phyloP scores from a whole-genome alignment of 176 grass and related monocot species.

The Juncus inflexus region DNA sequence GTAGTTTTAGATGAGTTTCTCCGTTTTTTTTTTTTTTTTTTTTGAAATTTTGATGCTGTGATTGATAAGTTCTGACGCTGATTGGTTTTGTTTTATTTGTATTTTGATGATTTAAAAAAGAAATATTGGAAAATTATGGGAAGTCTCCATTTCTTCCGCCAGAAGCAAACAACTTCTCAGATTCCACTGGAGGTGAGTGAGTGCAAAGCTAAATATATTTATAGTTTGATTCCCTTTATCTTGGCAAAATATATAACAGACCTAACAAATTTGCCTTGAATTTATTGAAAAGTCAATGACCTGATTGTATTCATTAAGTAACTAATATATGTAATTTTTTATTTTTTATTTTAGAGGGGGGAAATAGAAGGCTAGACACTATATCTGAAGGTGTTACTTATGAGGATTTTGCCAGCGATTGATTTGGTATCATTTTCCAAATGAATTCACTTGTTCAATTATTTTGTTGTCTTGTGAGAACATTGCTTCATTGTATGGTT shows the following conservation, averaged over 20 bases:
- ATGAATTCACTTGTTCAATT: neutral
- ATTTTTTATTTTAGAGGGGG: slow-evolving; percentile 48
- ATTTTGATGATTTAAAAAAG: slow-evolving; percentile 38
- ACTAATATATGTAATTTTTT: slow-evolving; percentile 25
- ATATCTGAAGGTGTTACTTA: slow-evolving; percentile 90
- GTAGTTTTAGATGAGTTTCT: neutral
- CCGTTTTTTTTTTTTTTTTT: slow-evolving; percentile 17
- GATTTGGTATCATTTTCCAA: slow-evolving; percentile 22
- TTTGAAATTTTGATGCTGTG: slow-evolving; percentile 6
- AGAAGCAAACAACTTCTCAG: slow-evolving; percentile 71
- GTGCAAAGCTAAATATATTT: slow-evolving; percentile 34
- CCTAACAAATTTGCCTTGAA: neutral
- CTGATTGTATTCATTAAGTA: slow-evolving; percentile 16
- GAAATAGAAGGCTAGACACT: slow-evolving; percentile 78
- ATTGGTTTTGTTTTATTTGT: neutral
- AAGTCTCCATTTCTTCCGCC: slow-evolving; percentile 89
- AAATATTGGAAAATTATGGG: slow-evolving; percentile 97
- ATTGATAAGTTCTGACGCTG: neutral
- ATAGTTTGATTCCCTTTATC: neutral
- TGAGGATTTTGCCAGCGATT: slow-evolving; percentile 86
- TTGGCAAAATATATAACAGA: too few relatives aligned
- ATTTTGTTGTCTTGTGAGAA: too few relatives aligned
- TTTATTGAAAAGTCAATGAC: slow-evolving; percentile 5
- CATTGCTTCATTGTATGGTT: too few relatives aligned
- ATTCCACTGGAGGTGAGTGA: slow-evolving; percentile 63